Percentiles rank a stretch among this genome's conserved stretches.
Evolutionary conservation across 495 filamentous ascomycete species (phyloP).

Genomic region (Aspergillus bridgeri): DNA sequence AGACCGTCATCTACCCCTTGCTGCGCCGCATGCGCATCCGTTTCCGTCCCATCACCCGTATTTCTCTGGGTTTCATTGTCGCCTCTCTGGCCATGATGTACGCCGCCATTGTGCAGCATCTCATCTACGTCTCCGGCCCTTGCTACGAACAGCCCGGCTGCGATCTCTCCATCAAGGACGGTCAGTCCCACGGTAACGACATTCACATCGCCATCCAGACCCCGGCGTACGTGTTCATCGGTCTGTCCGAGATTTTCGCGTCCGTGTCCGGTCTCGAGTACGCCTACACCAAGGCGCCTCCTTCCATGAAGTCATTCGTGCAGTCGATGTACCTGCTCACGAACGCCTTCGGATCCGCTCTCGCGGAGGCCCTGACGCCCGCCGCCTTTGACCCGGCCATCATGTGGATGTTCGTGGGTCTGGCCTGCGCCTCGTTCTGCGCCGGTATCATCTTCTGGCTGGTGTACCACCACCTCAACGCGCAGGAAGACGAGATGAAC

Average conservation of each 20-base stretch:
- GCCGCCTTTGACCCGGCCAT: conserved; percentile 68
- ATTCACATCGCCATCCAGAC: conserved; percentile 69
- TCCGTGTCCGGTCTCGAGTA: conserved; percentile 70
- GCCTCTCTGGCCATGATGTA: conserved; percentile 61
- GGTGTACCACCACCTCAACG: conserved; percentile 43
- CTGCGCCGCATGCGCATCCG: conserved; percentile 61
- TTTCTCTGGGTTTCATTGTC: conserved; percentile 66
- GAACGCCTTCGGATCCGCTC: conserved; percentile 66
- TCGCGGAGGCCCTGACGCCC: conserved; percentile 68
- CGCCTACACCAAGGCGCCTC: conserved; percentile 80
- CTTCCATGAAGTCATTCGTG: conserved; percentile 78
- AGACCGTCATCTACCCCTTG: conserved; percentile 63
- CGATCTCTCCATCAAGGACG: conserved; percentile 29
- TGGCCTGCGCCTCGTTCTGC: conserved; percentile 49
- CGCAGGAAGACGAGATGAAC: conserved; percentile 46
- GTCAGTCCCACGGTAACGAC: conserved; percentile 36
- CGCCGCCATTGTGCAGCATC: conserved; percentile 67
- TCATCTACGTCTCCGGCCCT: conserved; percentile 61
- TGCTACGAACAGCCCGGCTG: conserved; percentile 44
- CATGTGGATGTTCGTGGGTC: conserved; percentile 62
- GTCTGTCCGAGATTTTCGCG: conserved; percentile 70
- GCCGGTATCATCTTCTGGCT: conserved; percentile 45
- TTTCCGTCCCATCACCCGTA: conserved; percentile 71
- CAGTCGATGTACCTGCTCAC: conserved; percentile 71
- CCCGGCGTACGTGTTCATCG: conserved; percentile 66